Conservation (phyloP, 2,329 filamentous ascomycete genomes). For the Cordyceps tenuipes region DNA sequence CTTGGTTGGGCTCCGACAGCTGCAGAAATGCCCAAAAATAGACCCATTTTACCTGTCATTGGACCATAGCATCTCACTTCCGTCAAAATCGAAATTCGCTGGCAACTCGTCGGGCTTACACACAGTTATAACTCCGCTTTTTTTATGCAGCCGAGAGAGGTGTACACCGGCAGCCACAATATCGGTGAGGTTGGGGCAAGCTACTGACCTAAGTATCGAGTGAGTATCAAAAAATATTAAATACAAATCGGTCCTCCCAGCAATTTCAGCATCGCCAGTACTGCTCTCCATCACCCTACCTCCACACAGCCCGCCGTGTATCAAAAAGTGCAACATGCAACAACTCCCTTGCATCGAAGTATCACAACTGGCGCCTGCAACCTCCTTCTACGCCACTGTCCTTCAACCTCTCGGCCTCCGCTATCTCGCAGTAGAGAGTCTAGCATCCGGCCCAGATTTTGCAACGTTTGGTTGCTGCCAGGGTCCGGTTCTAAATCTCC, state of each 20-base stretch:
- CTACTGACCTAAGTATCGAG: background rate
- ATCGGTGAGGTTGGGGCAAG: background rate
- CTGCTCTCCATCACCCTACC: background rate
- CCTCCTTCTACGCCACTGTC: conserved; percentile 75
- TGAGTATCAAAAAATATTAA: background rate
- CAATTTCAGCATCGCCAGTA: background rate
- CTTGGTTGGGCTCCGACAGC: background rate
- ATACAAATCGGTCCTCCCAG: background rate
- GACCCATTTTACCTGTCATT: conserved; percentile 8
- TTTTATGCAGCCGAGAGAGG: background rate
- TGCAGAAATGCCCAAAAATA: conserved; percentile 7
- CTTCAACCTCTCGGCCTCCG: conserved; percentile 70
- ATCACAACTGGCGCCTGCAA: conserved; percentile 67
- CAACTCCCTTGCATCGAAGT: conserved; percentile 53
- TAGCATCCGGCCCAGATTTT: background rate
- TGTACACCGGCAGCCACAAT: background rate
- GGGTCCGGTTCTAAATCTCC: conserved; percentile 36
- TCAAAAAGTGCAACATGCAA: conserved; percentile 24
- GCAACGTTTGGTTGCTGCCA: conserved; percentile 11
- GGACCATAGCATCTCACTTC: conserved; percentile 3
- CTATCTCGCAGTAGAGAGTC: conserved; percentile 32
- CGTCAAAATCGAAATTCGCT: background rate
- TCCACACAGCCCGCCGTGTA: background rate
- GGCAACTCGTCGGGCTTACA: conserved; percentile 6
- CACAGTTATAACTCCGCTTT: conserved; percentile 9